A percentile compares a stretch with the other conserved stretches of the same genome.
Conservation (phyloP, 257 asterid species). For the Petunia axillaris region DNA sequence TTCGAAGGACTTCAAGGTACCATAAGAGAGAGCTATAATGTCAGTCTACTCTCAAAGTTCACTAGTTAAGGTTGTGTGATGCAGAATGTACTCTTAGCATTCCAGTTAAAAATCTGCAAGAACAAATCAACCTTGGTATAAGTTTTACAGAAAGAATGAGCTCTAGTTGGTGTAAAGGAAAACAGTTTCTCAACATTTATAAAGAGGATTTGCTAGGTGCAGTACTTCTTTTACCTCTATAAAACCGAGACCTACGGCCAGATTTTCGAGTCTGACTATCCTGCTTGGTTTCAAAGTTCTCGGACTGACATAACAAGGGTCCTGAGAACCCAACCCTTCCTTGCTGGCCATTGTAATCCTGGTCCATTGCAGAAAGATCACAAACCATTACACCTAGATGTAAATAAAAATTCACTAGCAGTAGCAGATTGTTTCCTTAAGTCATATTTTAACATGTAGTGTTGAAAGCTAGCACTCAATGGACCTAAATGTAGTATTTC, state of each 20-base stretch:
- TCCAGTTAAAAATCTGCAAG: conserved; percentile 20
- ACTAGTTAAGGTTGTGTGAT: background rate
- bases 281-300: conserved; percentile 37
- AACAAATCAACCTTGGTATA: background rate
- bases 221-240: conserved; percentile 48
- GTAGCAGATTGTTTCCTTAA: too few species aligned
- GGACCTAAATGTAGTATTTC: background rate
- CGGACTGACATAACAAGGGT: conserved; percentile 45
- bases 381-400: background rate
- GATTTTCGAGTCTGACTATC: conserved; percentile 40
- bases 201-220: too few species aligned
- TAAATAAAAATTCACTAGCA: background rate
- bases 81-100: conserved; percentile 14
- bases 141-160: background rate
- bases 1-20: background rate
- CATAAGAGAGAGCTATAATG: background rate
- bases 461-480: background rate
- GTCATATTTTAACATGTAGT: background rate
- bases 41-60: conserved; percentile 11
- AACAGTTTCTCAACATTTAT: background rate
- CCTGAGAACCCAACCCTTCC: conserved; percentile 60
- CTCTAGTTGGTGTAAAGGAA: background rate
- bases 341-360: conserved; percentile 51
- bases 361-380: conserved; percentile 22
- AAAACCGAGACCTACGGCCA: conserved; percentile 67